Base-by-base conservation (phyloP, 768 basidiomycete genomes). In the Lactarius quietus region DNA sequence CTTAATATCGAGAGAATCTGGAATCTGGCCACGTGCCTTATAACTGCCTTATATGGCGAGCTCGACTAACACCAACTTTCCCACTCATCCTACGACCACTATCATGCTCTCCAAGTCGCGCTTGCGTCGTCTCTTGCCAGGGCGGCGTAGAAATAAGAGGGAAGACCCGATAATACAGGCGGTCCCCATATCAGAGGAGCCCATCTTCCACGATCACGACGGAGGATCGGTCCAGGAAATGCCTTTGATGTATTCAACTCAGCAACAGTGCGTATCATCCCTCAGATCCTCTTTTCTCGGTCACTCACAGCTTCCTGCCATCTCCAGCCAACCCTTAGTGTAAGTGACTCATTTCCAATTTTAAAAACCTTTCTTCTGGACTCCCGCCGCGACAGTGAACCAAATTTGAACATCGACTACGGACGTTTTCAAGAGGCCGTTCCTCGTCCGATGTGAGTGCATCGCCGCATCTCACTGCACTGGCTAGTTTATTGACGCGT, bases 391-490 rank as follows among this genome's bases (percentile, higher is more conserved):
- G 17, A 53, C 51, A 66, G 65, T 7, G 65, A 66, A 48, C 65
- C 65, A 33, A 66, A 66, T 36, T 26, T 66, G 39, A 62, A 59
- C 51, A 66, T 62, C 28, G 65, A 66, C 65, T 66, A 66, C 54
- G 65, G 65, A 31, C 65, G 65, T 39, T 66, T 66, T 57, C 65
- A 66, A 54, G 65, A 66, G 20, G 65, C 51, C 15, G 61, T 66
- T 9, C 9, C 61, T 43, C 56, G 62, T 43, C 41, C 56, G 57
- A 23, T 31, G 65, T 66, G 57, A 66, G 57, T 23, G 23, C 29
- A 39, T 29, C 39, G 31, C 12, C 15, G 38, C 35, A 36, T n/a
- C 26, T 41, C 28, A 4, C 28, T 3, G 12, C 41, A 4, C 51
- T 8, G 12, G 17, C 52, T 28, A 20, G 17, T 14, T 18, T 6